Evolutionary conservation across 176 grass and related monocot genomes (phyloP).

Genomic region (Miscanthus lutarioriparius): DNA sequence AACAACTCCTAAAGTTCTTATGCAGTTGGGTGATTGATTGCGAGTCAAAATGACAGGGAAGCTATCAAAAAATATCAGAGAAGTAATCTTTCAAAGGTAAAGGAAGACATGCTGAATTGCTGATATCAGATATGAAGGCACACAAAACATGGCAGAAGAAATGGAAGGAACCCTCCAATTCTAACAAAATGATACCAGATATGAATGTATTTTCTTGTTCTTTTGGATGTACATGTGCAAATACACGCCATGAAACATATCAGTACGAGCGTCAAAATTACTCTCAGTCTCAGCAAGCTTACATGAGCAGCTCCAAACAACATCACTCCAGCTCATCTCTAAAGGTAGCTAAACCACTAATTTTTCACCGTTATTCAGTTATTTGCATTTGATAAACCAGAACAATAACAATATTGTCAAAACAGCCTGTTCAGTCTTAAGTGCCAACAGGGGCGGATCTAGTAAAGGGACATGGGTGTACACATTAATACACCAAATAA

Average conservation of each 20-base stretch:
- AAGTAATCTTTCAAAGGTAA: not conserved
- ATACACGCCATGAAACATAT: not conserved
- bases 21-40: not conserved
- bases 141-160: not conserved
- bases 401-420: not conserved
- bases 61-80: not conserved
- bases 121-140: not conserved
- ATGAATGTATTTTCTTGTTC: not conserved
- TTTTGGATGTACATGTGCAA: not conserved
- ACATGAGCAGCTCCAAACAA: not conserved
- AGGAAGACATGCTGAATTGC: not conserved
- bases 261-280: not conserved
- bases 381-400: not conserved
- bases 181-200: not conserved
- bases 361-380: not conserved
- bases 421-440: not conserved
- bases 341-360: not conserved
- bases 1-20: not conserved
- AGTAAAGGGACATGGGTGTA: too few relatives aligned
- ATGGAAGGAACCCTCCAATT: not conserved
- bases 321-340: not conserved
- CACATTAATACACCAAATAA: too few relatives aligned
- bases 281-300: not conserved
- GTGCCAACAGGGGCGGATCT: too few relatives aligned
- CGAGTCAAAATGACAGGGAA: not conserved